phyloP scores from a whole-genome alignment of 495 filamentous ascomycete genomes.

The Hyaloscypha bicolor region DNA sequence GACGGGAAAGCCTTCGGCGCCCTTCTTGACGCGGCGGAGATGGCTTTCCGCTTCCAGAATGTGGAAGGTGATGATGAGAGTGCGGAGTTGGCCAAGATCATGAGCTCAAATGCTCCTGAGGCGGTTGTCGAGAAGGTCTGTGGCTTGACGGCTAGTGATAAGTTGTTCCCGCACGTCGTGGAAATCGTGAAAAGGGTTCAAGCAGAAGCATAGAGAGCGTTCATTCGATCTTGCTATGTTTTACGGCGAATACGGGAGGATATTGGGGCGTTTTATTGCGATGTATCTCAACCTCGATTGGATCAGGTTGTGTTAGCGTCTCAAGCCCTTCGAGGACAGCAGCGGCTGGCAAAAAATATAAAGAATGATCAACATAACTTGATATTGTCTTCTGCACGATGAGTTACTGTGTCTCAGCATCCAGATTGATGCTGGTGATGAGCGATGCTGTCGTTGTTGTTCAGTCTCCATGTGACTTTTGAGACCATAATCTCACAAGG shows the following conservation, averaged over 20 bases:
- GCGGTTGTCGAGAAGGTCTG: constrained; percentile 72
- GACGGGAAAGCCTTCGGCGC: constrained; percentile 67
- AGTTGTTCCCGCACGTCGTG: constrained; percentile 70
- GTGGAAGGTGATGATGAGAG: constrained; percentile 88
- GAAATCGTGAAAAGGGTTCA: constrained; percentile 81
- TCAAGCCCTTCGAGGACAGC: not conserved
- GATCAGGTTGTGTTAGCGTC: not conserved
- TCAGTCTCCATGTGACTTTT: not conserved
- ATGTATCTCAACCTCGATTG: constrained; percentile 15
- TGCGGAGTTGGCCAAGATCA: constrained; percentile 76
- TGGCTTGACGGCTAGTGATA: constrained; percentile 70
- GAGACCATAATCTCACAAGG: not conserved
- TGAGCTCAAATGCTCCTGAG: constrained; percentile 67
- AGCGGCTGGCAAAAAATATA: not conserved
- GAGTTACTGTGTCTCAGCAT: not conserved
- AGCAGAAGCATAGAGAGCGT: constrained; percentile 43
- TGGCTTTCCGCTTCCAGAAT: constrained; percentile 91
- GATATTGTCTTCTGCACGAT: not conserved
- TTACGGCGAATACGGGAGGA: constrained; percentile 17
- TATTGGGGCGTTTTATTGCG: constrained; percentile 21
- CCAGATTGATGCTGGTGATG: not conserved
- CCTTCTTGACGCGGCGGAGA: constrained; percentile 76
- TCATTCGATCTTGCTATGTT: constrained; percentile 10
- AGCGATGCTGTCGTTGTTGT: not conserved
- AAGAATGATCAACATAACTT: not conserved